Evolutionary conservation across 179 eudicot genomes (phyloP).

Genomic region (Beta corolliflora): DNA sequence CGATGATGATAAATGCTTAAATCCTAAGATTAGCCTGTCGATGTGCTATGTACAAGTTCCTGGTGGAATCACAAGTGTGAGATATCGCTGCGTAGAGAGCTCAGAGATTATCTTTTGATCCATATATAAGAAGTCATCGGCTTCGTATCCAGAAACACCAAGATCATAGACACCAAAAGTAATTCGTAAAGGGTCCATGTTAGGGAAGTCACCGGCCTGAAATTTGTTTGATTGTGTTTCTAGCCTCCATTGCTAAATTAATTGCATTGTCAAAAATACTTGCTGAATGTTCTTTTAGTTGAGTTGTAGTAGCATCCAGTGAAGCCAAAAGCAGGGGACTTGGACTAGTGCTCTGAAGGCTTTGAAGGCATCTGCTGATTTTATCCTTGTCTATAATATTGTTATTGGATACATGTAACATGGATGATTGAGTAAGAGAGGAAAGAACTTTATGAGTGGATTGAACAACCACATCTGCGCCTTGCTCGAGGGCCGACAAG

Average conservation of each 20-base stretch:
- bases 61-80: slow-evolving; percentile 53
- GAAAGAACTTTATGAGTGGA: slow-evolving; percentile 72
- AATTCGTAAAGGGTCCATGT: slow-evolving; percentile 50
- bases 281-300: slow-evolving; percentile 42
- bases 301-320: slow-evolving; percentile 65
- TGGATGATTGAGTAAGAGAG: slow-evolving; percentile 81
- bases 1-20: slow-evolving; percentile 42
- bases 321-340: slow-evolving; percentile 68
- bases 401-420: slow-evolving; percentile 60
- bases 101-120: slow-evolving; percentile 51
- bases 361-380: slow-evolving; percentile 57
- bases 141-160: slow-evolving; percentile 59
- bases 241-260: slow-evolving; percentile 47
- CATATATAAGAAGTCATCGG: slow-evolving; percentile 49
- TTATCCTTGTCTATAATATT: slow-evolving; percentile 52
- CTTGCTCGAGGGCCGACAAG: slow-evolving; percentile 62
- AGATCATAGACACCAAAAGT: slow-evolving; percentile 48
- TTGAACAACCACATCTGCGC: slow-evolving; percentile 59
- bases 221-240: slow-evolving; percentile 35
- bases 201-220: slow-evolving; percentile 37
- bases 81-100: slow-evolving; percentile 46
- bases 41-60: slow-evolving; percentile 63
- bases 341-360: slow-evolving; percentile 70
- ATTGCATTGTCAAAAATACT: slow-evolving; percentile 44
- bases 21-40: slow-evolving; percentile 49